Conservation (phyloP, 208 protist species). For the Naegleria fowleri region DNA sequence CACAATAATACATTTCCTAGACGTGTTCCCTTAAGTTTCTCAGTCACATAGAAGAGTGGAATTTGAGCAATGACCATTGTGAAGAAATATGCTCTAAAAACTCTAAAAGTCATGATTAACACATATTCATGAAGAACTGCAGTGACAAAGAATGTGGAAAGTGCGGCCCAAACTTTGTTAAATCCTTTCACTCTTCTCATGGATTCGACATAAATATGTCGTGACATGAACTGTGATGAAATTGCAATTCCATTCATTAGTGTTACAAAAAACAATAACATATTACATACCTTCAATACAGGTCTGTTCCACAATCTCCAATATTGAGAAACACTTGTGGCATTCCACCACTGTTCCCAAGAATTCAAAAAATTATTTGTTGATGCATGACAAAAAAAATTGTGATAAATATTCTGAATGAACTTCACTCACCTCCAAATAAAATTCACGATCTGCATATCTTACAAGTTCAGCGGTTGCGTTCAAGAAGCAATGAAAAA, state of each 20-base stretch:
- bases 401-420: too few relatives aligned
- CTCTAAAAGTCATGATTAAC: background rate
- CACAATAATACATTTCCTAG: slow-evolving; percentile 21
- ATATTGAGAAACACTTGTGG: slow-evolving; percentile 24
- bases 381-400: too few relatives aligned
- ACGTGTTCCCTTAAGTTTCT: background rate
- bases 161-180: background rate
- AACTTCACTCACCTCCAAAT: background rate
- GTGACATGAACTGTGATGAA: background rate
- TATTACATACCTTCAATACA: slow-evolving; percentile 6
- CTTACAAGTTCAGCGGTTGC: background rate
- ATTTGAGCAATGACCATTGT: slow-evolving; percentile 11
- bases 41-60: background rate
- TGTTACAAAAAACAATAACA: too few relatives aligned
- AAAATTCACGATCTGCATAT: slow-evolving; percentile 29
- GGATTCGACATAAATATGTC: slow-evolving; percentile 28
- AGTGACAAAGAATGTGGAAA: slow-evolving; percentile 21
- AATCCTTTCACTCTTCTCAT: background rate
- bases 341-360: slow-evolving; percentile 22
- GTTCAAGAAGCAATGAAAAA: slow-evolving; percentile 29
- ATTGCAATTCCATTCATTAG: too few relatives aligned
- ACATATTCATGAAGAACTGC: slow-evolving; percentile 25
- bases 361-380: too few relatives aligned
- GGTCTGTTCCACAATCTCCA: slow-evolving; percentile 31
- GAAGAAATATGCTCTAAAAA: slow-evolving; percentile 13